Percentiles rank a stretch among this genome's conserved stretches.
Evolutionary conservation across 192 early-diverging fungal genomes (phyloP).

Genomic region (Backusella tarrabulga): DNA sequence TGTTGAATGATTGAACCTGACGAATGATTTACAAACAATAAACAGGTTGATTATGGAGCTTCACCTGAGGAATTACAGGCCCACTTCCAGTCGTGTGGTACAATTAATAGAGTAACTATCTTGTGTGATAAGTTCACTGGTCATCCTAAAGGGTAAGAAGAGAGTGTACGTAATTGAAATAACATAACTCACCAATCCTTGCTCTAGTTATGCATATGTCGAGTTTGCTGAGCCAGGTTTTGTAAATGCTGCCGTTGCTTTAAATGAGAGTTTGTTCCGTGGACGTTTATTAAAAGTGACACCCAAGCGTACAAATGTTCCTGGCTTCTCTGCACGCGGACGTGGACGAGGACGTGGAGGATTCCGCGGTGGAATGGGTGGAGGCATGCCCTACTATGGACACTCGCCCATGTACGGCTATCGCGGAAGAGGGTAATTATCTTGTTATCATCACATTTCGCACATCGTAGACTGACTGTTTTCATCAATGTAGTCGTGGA

Average conservation of each 20-base stretch:
- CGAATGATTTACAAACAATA: too few relatives aligned
- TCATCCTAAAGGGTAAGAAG: constrained; percentile 71
- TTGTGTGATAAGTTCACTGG: constrained; percentile 93
- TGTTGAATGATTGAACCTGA: background rate
- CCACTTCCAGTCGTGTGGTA: constrained; percentile 93
- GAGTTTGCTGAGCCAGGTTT: constrained; percentile 88
- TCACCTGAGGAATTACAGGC: constrained; percentile 95
- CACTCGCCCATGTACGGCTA: constrained; percentile 43
- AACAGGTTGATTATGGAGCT: constrained; percentile 83
- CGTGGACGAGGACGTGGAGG: constrained; percentile 72
- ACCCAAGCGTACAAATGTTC: constrained; percentile 93
- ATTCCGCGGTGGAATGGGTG: constrained; percentile 63
- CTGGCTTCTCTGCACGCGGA: constrained; percentile 77
- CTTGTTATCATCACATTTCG: background rate
- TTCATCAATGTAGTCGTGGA: constrained; percentile 28
- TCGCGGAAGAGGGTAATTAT: constrained; percentile 43
- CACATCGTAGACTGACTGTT: background rate
- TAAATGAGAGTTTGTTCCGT: constrained; percentile 91
- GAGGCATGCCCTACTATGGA: constrained; percentile 22
- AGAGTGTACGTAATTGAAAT: background rate
- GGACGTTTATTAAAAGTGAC: constrained; percentile 79
- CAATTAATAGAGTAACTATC: constrained; percentile 96
- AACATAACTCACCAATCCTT: background rate
- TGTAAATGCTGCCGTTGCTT: constrained; percentile 78
- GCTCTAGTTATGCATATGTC: constrained; percentile 80